phyloP scores from a whole-genome alignment of 1,284 basidiomycete genomes.

The Puccinia hordei region DNA sequence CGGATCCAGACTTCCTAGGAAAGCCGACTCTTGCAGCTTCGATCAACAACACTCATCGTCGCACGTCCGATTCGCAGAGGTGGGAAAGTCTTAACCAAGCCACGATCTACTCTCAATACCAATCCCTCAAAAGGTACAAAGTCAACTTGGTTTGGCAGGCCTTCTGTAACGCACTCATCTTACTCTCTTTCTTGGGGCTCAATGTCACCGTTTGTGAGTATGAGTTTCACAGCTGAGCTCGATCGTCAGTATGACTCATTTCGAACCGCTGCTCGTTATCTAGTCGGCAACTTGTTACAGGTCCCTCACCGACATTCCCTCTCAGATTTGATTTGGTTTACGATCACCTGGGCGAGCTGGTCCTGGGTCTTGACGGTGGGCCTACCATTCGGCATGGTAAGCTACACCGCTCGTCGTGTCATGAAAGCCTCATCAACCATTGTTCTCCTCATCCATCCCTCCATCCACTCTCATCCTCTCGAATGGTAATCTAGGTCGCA shows the following conservation, averaged over 20 bases:
- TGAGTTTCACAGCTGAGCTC: neutral
- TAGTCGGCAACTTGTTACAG: conserved; percentile 14
- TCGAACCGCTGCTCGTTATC: neutral
- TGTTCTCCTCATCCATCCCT: no score
- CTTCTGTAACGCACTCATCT: neutral
- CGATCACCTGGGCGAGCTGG: conserved; percentile 12
- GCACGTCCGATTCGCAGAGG: neutral
- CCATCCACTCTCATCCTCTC: neutral
- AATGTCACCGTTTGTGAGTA: neutral
- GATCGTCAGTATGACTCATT: neutral
- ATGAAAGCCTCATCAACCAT: neutral
- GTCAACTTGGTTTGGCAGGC: conserved; percentile 19
- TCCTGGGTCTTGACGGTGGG: conserved; percentile 24
- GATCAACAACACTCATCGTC: neutral
- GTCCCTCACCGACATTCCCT: conserved; percentile 9
- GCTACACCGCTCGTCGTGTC: no score
- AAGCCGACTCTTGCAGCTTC: neutral
- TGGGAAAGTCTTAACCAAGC: neutral
- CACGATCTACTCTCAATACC: neutral
- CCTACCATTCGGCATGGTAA: conserved; percentile 21
- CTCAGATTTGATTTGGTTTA: conserved; percentile 16
- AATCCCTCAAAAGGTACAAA: neutral
- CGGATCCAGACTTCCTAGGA: neutral
- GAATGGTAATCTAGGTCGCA: neutral
- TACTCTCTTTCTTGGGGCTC: neutral